These are phyloP conservation scores for Phytophthora megakarya DNA, from an alignment of 352 stramenopile genomes.

Conservation along the genomic window DNA sequence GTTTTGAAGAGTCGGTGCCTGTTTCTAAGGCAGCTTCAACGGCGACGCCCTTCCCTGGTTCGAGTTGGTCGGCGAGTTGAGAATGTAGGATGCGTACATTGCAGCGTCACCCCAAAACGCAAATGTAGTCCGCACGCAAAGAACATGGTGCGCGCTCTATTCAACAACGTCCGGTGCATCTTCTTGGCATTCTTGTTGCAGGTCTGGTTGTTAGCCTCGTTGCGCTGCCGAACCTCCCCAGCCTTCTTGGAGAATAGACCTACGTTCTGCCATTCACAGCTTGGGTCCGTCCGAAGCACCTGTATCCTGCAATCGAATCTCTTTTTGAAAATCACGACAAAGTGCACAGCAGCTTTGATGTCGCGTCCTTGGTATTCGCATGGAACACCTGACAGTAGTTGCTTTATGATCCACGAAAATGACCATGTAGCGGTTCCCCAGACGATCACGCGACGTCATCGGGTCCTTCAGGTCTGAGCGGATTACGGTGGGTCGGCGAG, in stretches of 20 bases:
- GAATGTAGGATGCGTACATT: constrained; percentile 33
- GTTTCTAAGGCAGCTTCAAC: constrained; percentile 5
- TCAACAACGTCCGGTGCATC: not conserved
- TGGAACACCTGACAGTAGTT: not conserved
- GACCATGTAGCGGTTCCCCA: not conserved
- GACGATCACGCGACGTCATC: not conserved
- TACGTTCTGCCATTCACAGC: not conserved
- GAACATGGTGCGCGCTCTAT: not conserved
- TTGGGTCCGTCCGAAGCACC: not conserved
- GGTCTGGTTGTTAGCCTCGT: constrained; percentile 28
- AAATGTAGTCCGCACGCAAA: not conserved
- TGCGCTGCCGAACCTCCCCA: constrained; percentile 19
- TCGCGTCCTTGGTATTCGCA: not conserved
- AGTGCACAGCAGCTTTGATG: not conserved
- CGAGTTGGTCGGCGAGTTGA: constrained; percentile 28
- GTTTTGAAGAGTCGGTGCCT: not conserved
- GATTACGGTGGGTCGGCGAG: not conserved
- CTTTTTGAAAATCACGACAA: not conserved
- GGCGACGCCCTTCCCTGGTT: constrained; percentile 15
- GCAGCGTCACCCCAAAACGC: constrained; percentile 4
- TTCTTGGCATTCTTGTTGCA: constrained; percentile 30
- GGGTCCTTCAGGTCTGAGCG: not conserved
- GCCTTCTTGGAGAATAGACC: not conserved
- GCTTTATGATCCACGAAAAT: not conserved
- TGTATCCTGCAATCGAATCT: not conserved